These are phyloP conservation scores for Bauhinia variegata DNA, from an alignment of 306 rosid species.

Conservation along the genomic window DNA sequence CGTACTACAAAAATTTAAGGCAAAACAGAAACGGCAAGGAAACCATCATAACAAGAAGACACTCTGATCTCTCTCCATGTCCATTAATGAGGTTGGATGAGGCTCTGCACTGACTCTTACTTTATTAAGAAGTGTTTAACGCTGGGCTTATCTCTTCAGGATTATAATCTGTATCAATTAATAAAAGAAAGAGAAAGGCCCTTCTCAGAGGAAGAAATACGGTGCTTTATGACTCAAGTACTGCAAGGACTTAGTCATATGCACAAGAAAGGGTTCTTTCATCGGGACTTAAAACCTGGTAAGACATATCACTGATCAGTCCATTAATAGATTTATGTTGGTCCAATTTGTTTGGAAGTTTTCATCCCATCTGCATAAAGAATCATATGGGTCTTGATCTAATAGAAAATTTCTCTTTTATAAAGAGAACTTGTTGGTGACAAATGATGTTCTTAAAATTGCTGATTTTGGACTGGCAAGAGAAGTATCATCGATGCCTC, in stretches of 20 bases:
- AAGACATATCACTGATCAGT: conserved; percentile 24
- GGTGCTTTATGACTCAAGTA: conserved; percentile 69
- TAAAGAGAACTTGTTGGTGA: conserved; percentile 83
- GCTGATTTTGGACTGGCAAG: conserved; percentile 94
- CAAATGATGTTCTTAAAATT: conserved; percentile 71
- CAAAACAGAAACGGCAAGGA: conserved; percentile 8
- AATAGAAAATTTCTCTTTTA: conserved; percentile 27
- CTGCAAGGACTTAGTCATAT: conserved; percentile 72
- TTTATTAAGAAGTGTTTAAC: conserved; percentile 40
- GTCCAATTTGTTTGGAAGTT: conserved; percentile 13
- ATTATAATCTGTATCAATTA: conserved; percentile 74
- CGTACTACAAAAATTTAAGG: conserved; percentile 9
- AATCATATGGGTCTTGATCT: conserved; percentile 20
- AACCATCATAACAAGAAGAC: not conserved
- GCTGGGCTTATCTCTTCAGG: conserved; percentile 52
- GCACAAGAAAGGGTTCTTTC: conserved; percentile 78
- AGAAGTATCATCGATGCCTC: conserved; percentile 83
- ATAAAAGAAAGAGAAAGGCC: conserved; percentile 70
- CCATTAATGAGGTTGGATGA: conserved; percentile 24
- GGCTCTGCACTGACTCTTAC: conserved; percentile 25
- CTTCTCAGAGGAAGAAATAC: conserved; percentile 75
- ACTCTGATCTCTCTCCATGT: conserved; percentile 4
- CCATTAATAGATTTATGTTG: conserved; percentile 20
- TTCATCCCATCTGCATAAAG: conserved; percentile 19
- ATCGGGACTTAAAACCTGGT: conserved; percentile 90